A percentile compares a stretch with the other conserved stretches of the same genome.
phyloP scores from a whole-genome alignment of 352 stramenopile genomes.

The Globisporangium nagaii region DNA sequence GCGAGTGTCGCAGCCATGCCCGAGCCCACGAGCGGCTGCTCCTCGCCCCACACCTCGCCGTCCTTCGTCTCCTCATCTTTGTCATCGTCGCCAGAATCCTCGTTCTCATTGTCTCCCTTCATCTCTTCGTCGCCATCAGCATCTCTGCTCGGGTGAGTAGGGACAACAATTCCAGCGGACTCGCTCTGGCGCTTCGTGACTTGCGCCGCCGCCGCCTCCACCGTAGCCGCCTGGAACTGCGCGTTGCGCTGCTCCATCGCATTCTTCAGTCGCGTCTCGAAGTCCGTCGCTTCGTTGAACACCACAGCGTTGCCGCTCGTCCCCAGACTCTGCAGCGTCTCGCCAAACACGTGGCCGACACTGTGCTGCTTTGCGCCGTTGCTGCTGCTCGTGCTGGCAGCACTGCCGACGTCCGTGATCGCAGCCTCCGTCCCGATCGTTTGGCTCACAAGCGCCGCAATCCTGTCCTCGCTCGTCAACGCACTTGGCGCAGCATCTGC shows the following conservation, averaged over 20 bases:
- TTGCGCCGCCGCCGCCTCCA: constrained; percentile 2
- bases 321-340: constrained; percentile 25
- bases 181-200: neutral
- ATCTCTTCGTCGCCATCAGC: constrained; percentile 27
- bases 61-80: constrained; percentile 50
- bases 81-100: constrained; percentile 28
- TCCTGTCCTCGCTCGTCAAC: constrained; percentile 44
- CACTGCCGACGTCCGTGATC: constrained; percentile 9
- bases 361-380: neutral
- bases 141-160: neutral
- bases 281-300: constrained; percentile 84
- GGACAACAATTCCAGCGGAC: neutral
- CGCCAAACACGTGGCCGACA: constrained; percentile 37
- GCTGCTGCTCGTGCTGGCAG: constrained; percentile 7
- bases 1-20: constrained; percentile 92
- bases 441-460: constrained; percentile 49
- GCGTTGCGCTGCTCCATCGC: constrained; percentile 68
- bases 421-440: constrained; percentile 22
- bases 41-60: constrained; percentile 65
- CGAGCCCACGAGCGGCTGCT: constrained; percentile 76
- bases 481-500: neutral
- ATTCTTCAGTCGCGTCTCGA: constrained; percentile 66
- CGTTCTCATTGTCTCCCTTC: constrained; percentile 25
- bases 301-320: constrained; percentile 46
- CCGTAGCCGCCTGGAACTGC: constrained; percentile 35